phyloP scores from a whole-genome alignment of 495 filamentous ascomycete genomes.

The Tuber borchii region DNA sequence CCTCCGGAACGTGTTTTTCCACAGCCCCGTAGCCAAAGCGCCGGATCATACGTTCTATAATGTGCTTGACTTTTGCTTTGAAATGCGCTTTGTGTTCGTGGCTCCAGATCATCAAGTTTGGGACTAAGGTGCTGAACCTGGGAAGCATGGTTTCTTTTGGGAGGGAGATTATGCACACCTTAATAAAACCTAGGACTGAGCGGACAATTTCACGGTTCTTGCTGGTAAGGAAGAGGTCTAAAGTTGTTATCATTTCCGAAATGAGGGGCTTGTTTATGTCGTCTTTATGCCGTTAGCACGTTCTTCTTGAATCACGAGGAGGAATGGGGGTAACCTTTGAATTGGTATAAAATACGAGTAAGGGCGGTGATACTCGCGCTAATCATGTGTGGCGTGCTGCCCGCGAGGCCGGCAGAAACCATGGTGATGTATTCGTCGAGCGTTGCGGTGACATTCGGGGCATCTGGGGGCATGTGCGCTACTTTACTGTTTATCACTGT shows the following conservation, averaged over 20 bases:
- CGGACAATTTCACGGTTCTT: constrained; percentile 95
- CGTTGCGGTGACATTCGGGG: constrained; percentile 66
- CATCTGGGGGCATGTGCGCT: constrained; percentile 70
- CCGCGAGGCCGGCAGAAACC: constrained; percentile 91
- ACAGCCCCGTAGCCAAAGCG: constrained; percentile 76
- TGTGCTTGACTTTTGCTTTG: constrained; percentile 93
- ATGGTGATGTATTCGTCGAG: constrained; percentile 97
- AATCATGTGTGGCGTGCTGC: constrained; percentile 87
- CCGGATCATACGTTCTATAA: constrained; percentile 84
- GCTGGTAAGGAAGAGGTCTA: constrained; percentile 88
- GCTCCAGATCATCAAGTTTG: constrained; percentile 89
- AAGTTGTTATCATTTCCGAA: constrained; percentile 75
- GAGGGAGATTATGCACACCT: constrained; percentile 83
- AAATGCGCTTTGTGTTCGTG: constrained; percentile 97
- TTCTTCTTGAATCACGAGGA: constrained; percentile 25
- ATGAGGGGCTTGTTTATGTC: constrained; percentile 52
- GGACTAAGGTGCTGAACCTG: constrained; percentile 65
- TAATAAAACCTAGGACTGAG: constrained; percentile 87
- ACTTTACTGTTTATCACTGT: constrained; percentile 76
- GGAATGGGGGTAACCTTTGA: constrained; percentile 47
- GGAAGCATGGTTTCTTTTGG: constrained; percentile 67
- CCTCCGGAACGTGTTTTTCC: constrained; percentile 69
- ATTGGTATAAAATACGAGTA: constrained; percentile 84
- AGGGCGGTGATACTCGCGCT: constrained; percentile 88
- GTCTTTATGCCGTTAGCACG: constrained; percentile 42